Conservation (phyloP, 23 red algal genomes). For the Gracilaria domingensis region DNA sequence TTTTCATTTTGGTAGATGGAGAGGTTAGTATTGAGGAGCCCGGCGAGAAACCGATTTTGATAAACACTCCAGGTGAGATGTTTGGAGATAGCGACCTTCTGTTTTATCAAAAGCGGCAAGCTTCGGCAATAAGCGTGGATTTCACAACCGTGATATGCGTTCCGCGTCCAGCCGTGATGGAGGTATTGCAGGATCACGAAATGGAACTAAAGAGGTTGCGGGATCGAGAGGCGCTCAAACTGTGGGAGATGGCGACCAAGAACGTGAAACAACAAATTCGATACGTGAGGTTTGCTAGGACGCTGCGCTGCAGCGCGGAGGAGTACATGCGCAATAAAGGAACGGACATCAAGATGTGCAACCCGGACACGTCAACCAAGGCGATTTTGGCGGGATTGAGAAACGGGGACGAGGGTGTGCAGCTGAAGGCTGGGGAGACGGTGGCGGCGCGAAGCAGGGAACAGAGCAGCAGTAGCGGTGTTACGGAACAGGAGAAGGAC, state of each 20-base stretch:
- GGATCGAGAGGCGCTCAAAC: conserved; percentile 49
- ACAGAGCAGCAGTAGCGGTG: background rate
- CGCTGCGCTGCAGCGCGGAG: conserved; percentile 36
- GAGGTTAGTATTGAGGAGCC: conserved; percentile 24
- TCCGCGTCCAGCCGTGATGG: conserved; percentile 54
- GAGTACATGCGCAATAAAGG: conserved; percentile 39
- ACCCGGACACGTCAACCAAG: conserved; percentile 13
- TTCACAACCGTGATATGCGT: conserved; percentile 55
- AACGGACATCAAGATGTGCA: background rate
- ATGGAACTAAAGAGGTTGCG: conserved; percentile 27
- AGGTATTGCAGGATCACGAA: conserved; percentile 26
- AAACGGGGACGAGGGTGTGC: background rate
- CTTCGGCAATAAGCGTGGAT: conserved; percentile 17
- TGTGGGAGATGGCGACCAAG: conserved; percentile 69
- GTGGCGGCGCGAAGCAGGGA: background rate
- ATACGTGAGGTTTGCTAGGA: conserved; percentile 49
- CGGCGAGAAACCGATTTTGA: background rate
- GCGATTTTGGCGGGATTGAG: conserved; percentile 12
- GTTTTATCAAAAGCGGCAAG: conserved; percentile 60
- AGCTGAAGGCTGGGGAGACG: background rate
- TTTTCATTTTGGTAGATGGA: conserved; percentile 65
- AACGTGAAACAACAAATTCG: conserved; percentile 59
- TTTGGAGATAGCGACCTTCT: conserved; percentile 73
- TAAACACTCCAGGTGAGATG: conserved; percentile 46
- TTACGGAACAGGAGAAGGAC: background rate